Conservation (phyloP, 441 rosid genomes). For the Corymbia citriodora region DNA sequence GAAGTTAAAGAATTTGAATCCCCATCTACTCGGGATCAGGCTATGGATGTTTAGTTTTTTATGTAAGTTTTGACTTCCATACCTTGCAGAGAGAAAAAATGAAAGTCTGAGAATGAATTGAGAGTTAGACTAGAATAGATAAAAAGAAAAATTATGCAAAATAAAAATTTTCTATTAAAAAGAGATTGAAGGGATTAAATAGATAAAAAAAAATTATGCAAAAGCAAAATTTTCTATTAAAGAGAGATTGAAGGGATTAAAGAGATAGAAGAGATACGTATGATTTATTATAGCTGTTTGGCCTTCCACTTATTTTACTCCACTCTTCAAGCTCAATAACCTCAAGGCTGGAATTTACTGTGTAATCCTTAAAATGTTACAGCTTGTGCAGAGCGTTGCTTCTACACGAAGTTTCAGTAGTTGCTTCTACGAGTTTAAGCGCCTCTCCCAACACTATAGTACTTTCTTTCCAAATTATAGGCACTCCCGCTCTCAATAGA, state of each 20-base stretch:
- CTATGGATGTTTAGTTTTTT: too few relatives aligned
- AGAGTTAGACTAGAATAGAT: too few relatives aligned
- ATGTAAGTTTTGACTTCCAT: too few relatives aligned
- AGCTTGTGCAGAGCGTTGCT: accelerated
- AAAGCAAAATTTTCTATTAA: background rate
- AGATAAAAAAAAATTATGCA: background rate
- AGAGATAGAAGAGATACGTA: background rate
- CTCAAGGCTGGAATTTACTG: background rate
- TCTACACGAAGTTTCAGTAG: background rate
- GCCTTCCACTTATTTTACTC: background rate
- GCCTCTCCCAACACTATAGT: background rate
- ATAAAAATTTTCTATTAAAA: background rate
- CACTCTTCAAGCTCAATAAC: background rate
- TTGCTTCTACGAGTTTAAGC: background rate
- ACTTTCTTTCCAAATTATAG: background rate
- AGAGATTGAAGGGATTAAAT: background rate
- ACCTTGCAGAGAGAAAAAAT: too few relatives aligned
- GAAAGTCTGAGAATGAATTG: too few relatives aligned
- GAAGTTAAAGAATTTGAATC: too few relatives aligned
- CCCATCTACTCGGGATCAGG: too few relatives aligned
- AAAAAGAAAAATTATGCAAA: background rate
- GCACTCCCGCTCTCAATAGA: background rate
- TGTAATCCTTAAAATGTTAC: background rate
- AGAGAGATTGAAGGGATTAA: background rate
- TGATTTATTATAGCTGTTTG: background rate